Conservation (phyloP, 164 flowering plant species). For the Buxus sempervirens region DNA sequence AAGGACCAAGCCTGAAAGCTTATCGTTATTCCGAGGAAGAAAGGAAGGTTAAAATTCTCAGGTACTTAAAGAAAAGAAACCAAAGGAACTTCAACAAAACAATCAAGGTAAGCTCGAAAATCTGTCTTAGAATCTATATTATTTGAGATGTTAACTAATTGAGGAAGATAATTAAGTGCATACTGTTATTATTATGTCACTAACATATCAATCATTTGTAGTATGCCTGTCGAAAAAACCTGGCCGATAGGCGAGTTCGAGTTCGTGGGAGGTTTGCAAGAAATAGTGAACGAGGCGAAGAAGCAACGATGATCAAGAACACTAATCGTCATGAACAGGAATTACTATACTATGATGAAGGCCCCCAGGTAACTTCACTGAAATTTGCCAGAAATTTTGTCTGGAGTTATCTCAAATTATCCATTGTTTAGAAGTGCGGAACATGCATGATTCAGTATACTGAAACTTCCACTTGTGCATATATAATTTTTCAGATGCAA, state of each 20-base stretch:
- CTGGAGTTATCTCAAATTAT: neutral
- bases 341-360: constrained; percentile 15
- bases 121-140: neutral
- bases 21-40: constrained; percentile 67
- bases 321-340: constrained; percentile 16
- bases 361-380: constrained; percentile 29
- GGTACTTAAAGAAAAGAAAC: constrained; percentile 77
- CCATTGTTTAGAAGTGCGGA: neutral
- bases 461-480: no score
- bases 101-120: constrained; percentile 66
- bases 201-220: constrained; percentile 17
- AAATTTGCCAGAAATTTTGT: neutral
- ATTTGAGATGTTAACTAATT: no score
- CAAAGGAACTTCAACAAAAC: constrained; percentile 90
- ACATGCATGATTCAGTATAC: no score
- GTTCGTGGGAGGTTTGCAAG: constrained; percentile 87
- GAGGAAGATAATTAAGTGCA: no score
- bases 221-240: constrained; percentile 87
- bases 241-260: constrained; percentile 74
- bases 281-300: constrained; percentile 43
- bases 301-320: constrained; percentile 17
- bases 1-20: constrained; percentile 36
- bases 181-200: neutral
- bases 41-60: constrained; percentile 64
- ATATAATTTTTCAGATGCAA: constrained; percentile 28